A percentile compares a stretch with the other conserved stretches of the same genome.
Conservation (phyloP, 2,329 filamentous ascomycete genomes). For the Davidsoniella australis region DNA sequence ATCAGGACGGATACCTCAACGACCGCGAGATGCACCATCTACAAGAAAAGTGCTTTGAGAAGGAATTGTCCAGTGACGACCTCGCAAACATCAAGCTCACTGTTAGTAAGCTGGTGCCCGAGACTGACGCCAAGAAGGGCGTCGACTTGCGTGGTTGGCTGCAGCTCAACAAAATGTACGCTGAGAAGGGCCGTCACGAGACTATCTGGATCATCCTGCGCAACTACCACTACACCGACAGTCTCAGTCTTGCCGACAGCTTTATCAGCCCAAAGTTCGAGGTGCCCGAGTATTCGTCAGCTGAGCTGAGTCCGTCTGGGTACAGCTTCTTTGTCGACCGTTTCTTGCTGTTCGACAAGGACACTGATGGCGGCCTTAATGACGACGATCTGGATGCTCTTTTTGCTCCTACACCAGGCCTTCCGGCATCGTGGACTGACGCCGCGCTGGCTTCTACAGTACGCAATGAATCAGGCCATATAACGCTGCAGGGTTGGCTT, state of each 20-base stretch:
- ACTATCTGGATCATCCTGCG: constrained; percentile 96
- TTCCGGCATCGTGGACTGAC: constrained; percentile 75
- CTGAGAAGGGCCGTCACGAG: constrained; percentile 92
- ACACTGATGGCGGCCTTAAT: constrained; percentile 90
- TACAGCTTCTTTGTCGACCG: constrained; percentile 97
- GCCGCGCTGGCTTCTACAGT: constrained; percentile 85
- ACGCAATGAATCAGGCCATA: constrained; percentile 83
- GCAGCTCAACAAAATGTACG: constrained; percentile 85
- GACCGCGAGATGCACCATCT: constrained; percentile 85
- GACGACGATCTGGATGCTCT: constrained; percentile 68
- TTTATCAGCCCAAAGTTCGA: constrained; percentile 91
- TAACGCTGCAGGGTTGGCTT: constrained; percentile 93
- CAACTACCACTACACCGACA: constrained; percentile 93
- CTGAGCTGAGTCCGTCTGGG: constrained; percentile 81
- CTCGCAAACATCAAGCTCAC: constrained; percentile 81
- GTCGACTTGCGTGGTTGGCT: constrained; percentile 75
- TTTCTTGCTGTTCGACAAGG: constrained; percentile 88
- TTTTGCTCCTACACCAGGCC: constrained; percentile 82
- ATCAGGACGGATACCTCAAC: constrained; percentile 83
- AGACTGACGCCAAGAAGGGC: constrained; percentile 47
- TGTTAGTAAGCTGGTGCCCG: constrained; percentile 51
- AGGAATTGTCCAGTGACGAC: constrained; percentile 63
- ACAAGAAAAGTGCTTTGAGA: constrained; percentile 82
- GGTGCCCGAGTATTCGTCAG: constrained; percentile 78
- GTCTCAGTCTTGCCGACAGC: constrained; percentile 73